Conservation (phyloP, 1,284 basidiomycete species). For the Naganishia sp. region DNA sequence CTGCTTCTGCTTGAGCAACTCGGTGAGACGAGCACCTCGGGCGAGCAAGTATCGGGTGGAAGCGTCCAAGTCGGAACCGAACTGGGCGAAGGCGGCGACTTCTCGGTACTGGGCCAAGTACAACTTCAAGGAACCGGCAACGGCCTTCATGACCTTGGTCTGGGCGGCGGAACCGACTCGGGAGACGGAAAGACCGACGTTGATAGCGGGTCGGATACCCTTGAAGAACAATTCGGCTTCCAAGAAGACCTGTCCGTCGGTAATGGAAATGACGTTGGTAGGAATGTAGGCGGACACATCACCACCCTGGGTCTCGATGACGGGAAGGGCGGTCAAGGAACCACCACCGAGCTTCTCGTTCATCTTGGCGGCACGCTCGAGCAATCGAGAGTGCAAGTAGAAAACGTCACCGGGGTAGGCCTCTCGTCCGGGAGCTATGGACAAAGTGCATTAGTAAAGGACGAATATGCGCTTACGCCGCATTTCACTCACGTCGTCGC, state of each 20-base stretch:
- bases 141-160: constrained; percentile 99
- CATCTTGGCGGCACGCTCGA: constrained; percentile 99
- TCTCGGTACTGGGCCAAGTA: constrained; percentile 99
- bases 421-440: constrained; percentile 87
- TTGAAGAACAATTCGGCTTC: constrained; percentile 99
- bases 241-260: constrained; percentile 98
- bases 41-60: constrained; percentile 95
- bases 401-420: constrained; percentile 97
- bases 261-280: constrained; percentile 89
- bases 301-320: constrained; percentile 99
- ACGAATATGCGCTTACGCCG: constrained; percentile 25
- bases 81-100: constrained; percentile 85
- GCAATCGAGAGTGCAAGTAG: constrained; percentile 99
- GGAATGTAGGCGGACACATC: constrained; percentile 97
- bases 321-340: constrained; percentile 95
- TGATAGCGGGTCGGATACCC: constrained; percentile 98
- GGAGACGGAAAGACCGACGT: constrained; percentile 99
- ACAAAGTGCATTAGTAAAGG: constrained; percentile 6
- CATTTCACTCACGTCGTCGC: constrained; percentile 68
- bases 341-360: constrained; percentile 97
- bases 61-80: constrained; percentile 99
- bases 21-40: constrained; percentile 96
- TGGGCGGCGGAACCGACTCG: constrained; percentile 99
- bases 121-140: constrained; percentile 98
- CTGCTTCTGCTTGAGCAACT: constrained; percentile 98